These are phyloP conservation scores for Monosporozyma siamensis DNA, from an alignment of 805 yeast genomes.

Conservation along the genomic window DNA sequence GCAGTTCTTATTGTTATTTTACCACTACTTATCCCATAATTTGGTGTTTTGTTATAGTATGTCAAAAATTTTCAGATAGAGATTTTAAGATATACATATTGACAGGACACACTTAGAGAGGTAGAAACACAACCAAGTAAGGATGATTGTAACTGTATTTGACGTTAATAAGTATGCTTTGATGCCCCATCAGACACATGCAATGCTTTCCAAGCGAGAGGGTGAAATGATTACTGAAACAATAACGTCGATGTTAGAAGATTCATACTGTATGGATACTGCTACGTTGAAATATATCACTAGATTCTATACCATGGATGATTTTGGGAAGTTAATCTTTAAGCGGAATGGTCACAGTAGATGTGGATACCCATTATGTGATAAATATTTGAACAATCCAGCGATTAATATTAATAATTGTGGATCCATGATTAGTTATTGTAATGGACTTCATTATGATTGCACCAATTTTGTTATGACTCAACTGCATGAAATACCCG, in stretches of 20 bases:
- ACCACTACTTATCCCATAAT: no score
- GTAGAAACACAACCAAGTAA: no score
- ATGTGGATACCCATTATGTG: constrained; percentile 81
- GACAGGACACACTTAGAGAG: not conserved
- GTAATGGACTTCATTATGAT: constrained; percentile 72
- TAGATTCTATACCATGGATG: constrained; percentile 57
- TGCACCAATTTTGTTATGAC: constrained; percentile 59
- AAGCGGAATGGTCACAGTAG: constrained; percentile 67
- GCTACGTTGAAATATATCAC: constrained; percentile 45
- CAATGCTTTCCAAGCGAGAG: constrained; percentile 20
- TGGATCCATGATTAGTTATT: constrained; percentile 32
- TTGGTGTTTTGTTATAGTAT: no score
- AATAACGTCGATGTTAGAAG: constrained; percentile 14
- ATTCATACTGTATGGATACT: constrained; percentile 17
- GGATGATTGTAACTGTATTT: not conserved
- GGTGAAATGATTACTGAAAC: constrained; percentile 17
- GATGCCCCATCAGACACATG: constrained; percentile 18
- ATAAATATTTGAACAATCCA: constrained; percentile 9
- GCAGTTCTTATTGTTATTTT: no score
- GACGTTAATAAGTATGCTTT: constrained; percentile 14
- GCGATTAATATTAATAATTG: constrained; percentile 16
- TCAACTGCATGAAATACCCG: constrained; percentile 35
- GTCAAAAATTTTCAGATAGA: no score
- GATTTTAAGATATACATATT: no score
- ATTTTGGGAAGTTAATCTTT: constrained; percentile 61